Conservation (phyloP, 805 yeast species). For the Yamadazyma insecticola region DNA sequence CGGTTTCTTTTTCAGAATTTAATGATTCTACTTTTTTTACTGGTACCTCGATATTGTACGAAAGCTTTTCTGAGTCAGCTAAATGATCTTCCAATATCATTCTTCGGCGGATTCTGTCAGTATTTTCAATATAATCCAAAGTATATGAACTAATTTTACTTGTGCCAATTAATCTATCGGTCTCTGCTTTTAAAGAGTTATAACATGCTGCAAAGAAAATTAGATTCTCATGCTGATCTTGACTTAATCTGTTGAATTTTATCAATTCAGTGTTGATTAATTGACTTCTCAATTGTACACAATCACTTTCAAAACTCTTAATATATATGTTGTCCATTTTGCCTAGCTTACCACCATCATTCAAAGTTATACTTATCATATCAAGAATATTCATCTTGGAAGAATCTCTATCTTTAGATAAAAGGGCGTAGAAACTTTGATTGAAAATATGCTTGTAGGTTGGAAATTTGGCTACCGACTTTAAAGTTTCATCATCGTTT, state of each 20-base stretch:
- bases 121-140: slow-evolving; percentile 67
- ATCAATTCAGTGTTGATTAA: slow-evolving; percentile 44
- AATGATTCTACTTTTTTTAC: slow-evolving; percentile 12
- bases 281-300: slow-evolving; percentile 25
- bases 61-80: slow-evolving; percentile 39
- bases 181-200: slow-evolving; percentile 42
- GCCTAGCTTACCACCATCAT: slow-evolving; percentile 32
- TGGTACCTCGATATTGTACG: slow-evolving; percentile 40
- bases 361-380: slow-evolving; percentile 29
- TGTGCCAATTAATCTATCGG: slow-evolving; percentile 26
- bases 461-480: slow-evolving; percentile 22
- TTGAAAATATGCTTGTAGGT: slow-evolving; percentile 23
- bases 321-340: slow-evolving; percentile 27
- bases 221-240: slow-evolving; percentile 62
- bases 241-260: slow-evolving; percentile 49
- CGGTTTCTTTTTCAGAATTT: slow-evolving; percentile 8
- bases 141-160: slow-evolving; percentile 32
- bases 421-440: slow-evolving; percentile 18
- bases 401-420: slow-evolving; percentile 14
- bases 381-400: slow-evolving; percentile 21
- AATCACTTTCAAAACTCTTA: slow-evolving; percentile 32
- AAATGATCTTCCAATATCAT: slow-evolving; percentile 51
- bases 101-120: slow-evolving; percentile 61
- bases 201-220: slow-evolving; percentile 46
- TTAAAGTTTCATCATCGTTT: slow-evolving; percentile 35